These are phyloP conservation scores for Galeopsis tetrahit DNA, from an alignment of 257 asterid species.

Conservation along the genomic window DNA sequence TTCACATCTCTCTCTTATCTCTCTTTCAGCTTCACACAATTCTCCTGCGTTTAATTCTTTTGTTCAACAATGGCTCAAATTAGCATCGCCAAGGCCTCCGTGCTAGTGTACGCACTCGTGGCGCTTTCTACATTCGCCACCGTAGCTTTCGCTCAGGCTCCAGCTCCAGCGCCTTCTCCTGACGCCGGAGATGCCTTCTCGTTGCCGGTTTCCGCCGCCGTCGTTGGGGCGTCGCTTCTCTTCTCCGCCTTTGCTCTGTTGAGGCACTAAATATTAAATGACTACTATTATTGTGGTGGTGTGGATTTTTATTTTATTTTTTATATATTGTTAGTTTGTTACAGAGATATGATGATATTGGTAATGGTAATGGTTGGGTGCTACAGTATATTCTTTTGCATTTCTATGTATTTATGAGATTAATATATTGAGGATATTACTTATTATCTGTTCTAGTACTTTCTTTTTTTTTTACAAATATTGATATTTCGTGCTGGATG, in stretches of 20 bases:
- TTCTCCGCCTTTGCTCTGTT: conserved; percentile 46
- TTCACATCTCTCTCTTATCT: background rate
- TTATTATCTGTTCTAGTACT: background rate
- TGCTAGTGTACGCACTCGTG: conserved; percentile 36
- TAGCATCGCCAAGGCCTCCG: conserved; percentile 37
- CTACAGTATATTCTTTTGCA: conserved; percentile 31
- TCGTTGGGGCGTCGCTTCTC: conserved; percentile 47
- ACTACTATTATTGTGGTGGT: background rate
- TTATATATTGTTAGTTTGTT: too few species aligned
- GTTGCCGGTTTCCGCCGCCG: conserved; percentile 44
- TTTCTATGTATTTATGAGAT: conserved; percentile 15
- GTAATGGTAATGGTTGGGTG: background rate
- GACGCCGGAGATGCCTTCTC: conserved; percentile 55
- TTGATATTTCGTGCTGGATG: too few species aligned
- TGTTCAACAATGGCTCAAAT: conserved; percentile 51
- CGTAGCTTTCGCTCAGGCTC: conserved; percentile 50
- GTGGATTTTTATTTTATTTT: conserved; percentile 11
- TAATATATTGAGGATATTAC: conserved; percentile 17
- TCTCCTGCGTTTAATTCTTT: background rate
- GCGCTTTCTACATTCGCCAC: conserved; percentile 39
- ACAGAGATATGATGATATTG: too few species aligned
- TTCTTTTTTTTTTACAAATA: too few species aligned
- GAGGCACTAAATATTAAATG: conserved; percentile 45
- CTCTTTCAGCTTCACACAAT: background rate
- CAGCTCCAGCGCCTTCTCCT: conserved; percentile 59